Percentiles rank a stretch among this genome's conserved stretches.
These are phyloP conservation scores for Gossypium mustelinum DNA, from an alignment of 345 rosid genomes.

Conservation along the genomic window DNA sequence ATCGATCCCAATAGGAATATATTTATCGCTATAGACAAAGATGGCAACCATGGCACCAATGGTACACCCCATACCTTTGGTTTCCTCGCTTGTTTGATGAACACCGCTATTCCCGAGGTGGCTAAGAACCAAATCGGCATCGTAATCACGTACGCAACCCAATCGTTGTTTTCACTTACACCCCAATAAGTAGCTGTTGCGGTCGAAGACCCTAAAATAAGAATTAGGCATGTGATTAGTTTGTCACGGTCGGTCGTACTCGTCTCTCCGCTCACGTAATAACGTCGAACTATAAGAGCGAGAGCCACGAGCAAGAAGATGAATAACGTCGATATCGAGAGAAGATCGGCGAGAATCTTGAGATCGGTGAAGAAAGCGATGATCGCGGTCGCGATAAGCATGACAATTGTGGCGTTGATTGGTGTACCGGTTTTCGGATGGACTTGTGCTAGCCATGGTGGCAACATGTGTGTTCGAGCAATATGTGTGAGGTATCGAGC, in stretches of 20 bases:
- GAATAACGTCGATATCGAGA: constrained; percentile 68
- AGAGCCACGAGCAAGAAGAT: constrained; percentile 82
- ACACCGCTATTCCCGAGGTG: constrained; percentile 34
- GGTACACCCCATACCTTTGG: constrained; percentile 90
- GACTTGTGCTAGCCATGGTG: constrained; percentile 74
- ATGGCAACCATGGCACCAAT: constrained; percentile 83
- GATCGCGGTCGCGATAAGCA: constrained; percentile 53
- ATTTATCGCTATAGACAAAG: constrained; percentile 64
- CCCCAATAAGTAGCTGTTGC: constrained; percentile 59
- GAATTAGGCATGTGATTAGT: constrained; percentile 35
- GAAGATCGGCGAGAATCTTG: constrained; percentile 46
- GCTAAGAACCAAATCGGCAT: constrained; percentile 56
- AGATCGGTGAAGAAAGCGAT: constrained; percentile 75
- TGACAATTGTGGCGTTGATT: constrained; percentile 57
- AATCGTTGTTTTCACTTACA: constrained; percentile 22
- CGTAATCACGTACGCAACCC: constrained; percentile 58
- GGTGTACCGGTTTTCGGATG: constrained; percentile 68
- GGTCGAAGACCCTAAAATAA: constrained; percentile 45
- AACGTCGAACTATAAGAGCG: constrained; percentile 69
- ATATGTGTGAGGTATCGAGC: constrained; percentile 87
- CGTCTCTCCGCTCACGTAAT: constrained; percentile 57
- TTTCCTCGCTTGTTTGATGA: constrained; percentile 61
- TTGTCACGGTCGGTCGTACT: constrained; percentile 33
- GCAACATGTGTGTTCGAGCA: constrained; percentile 88
- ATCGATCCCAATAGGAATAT: constrained; percentile 80